These are phyloP conservation scores for Boletus tylopilopsis DNA, from an alignment of 768 basidiomycete species.

Conservation along the genomic window DNA sequence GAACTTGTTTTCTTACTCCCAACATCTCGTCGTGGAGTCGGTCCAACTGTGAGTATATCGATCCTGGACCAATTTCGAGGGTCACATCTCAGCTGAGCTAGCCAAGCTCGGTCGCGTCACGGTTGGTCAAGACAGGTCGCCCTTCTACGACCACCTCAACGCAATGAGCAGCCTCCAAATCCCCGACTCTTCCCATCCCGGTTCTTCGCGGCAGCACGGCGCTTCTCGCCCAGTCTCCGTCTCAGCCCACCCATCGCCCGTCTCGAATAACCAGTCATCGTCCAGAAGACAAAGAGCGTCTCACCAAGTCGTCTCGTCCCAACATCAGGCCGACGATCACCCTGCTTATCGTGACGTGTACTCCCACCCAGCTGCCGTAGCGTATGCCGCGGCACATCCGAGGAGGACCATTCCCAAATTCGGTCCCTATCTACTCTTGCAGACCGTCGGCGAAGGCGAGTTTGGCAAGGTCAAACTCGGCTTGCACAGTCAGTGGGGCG, in stretches of 20 bases:
- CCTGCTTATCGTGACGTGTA: conserved; percentile 69
- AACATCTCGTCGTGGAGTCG: conserved; percentile 3
- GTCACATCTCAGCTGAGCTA: conserved; percentile 16
- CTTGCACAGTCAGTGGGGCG: conserved; percentile 87
- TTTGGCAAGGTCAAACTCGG: conserved; percentile 99
- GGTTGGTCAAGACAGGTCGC: no score
- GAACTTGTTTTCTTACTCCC: conserved; percentile 14
- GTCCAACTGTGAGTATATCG: conserved; percentile 14
- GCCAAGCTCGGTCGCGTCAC: conserved; percentile 14
- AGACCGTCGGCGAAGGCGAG: conserved; percentile 97
- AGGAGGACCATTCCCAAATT: conserved; percentile 88
- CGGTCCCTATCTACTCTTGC: conserved; percentile 91
- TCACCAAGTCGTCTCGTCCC: conserved; percentile 59
- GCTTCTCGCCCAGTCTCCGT: conserved; percentile 57
- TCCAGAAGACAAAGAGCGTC: conserved; percentile 68
- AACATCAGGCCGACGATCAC: conserved; percentile 41
- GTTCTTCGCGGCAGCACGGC: conserved; percentile 42
- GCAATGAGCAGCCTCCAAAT: conserved; percentile 40
- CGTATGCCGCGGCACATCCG: conserved; percentile 80
- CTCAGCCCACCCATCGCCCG: conserved; percentile 48
- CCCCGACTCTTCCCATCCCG: conserved; percentile 40
- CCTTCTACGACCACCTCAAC: neutral
- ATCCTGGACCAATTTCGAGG: neutral
- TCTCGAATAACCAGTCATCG: conserved; percentile 36
- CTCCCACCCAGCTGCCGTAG: conserved; percentile 78